These are phyloP conservation scores for Cladosporium colombiae DNA, from an alignment of 2,329 filamentous ascomycete species.

Conservation along the genomic window DNA sequence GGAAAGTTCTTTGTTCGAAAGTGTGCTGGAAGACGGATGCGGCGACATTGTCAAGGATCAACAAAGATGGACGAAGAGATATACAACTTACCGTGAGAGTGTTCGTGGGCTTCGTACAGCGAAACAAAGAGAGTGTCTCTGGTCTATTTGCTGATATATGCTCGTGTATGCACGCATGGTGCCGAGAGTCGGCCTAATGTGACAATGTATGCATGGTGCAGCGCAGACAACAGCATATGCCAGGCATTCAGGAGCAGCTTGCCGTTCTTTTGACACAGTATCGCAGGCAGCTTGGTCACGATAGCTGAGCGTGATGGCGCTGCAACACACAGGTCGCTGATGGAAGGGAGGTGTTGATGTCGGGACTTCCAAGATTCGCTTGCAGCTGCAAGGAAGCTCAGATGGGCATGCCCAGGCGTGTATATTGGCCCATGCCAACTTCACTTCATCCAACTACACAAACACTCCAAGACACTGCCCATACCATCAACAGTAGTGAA, in stretches of 20 bases:
- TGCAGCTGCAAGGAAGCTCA: neutral
- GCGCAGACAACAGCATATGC: neutral
- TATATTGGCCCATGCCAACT: neutral
- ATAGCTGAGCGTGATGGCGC: neutral
- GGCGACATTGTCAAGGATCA: conserved; percentile 8
- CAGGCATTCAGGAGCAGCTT: neutral
- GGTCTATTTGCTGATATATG: neutral
- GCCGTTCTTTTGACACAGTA: neutral
- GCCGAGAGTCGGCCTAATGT: neutral
- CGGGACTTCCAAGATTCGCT: neutral
- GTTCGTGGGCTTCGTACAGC: neutral
- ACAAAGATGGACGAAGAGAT: conserved; percentile 1
- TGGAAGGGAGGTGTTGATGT: neutral
- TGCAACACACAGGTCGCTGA: neutral
- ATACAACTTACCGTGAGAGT: neutral
- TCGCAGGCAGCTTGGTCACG: neutral
- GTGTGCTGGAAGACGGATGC: conserved; percentile 6
- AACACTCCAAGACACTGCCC: neutral
- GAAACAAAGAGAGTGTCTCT: neutral
- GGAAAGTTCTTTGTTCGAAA: neutral
- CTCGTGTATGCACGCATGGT: neutral
- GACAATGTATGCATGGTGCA: neutral
- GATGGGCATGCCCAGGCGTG: neutral
- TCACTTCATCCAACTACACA: neutral
- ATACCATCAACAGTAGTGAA: neutral